Percentiles rank a stretch among this genome's conserved stretches.
Evolutionary conservation across 768 basidiomycete species (phyloP).

Genomic region (Termitomyces sp.): DNA sequence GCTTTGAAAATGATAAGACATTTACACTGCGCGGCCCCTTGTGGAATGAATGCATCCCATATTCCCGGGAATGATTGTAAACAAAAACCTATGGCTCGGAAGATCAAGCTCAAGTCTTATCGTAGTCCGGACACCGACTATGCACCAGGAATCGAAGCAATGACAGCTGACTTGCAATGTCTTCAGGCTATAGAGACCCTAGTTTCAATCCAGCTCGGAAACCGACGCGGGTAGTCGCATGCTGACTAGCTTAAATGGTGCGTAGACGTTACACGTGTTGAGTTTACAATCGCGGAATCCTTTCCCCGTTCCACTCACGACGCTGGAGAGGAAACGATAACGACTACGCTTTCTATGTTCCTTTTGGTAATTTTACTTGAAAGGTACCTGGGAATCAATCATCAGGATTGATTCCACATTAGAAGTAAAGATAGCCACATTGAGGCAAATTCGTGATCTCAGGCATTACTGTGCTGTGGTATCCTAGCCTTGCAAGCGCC

Average conservation of each 20-base stretch:
- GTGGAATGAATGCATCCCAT: neutral
- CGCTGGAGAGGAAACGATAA: neutral
- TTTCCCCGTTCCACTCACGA: neutral
- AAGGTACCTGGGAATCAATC: conserved; percentile 56
- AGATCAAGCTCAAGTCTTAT: neutral
- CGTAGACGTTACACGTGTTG: neutral
- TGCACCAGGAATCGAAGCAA: neutral
- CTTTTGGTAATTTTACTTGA: conserved; percentile 76
- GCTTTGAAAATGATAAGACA: neutral
- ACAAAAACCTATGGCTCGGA: neutral
- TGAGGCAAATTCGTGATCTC: conserved; percentile 82
- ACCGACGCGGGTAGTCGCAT: neutral
- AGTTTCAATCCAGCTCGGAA: neutral
- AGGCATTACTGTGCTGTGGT: conserved; percentile 67
- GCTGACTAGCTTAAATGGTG: neutral
- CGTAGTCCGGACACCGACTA: neutral
- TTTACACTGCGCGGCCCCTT: neutral
- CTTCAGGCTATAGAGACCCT: neutral
- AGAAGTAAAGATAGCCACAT: conserved; percentile 41
- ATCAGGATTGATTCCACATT: neutral
- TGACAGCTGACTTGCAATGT: neutral
- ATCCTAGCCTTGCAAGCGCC: conserved; percentile 72
- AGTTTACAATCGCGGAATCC: neutral
- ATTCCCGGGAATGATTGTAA: too few species aligned
- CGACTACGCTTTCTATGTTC: conserved; percentile 21